A percentile compares a stretch with the other conserved stretches of the same genome.
phyloP scores from a whole-genome alignment of 768 basidiomycete species.

The Tephrocybe sp. region DNA sequence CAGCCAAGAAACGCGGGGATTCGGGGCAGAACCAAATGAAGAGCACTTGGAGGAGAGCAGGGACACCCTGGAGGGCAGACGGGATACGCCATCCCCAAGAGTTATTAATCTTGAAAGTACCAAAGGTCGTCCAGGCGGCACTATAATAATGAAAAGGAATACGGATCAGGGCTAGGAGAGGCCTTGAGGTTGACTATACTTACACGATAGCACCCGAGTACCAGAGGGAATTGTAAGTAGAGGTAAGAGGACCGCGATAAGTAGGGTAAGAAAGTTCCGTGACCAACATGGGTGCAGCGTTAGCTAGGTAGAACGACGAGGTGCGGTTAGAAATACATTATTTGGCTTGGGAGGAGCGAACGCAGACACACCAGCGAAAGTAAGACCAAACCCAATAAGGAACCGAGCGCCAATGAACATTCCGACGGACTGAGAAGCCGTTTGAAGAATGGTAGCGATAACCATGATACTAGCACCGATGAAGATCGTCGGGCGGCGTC shows the following conservation, averaged over 20 bases:
- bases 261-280: slow-evolving; percentile 73
- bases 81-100: slow-evolving; percentile 75
- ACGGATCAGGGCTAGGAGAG: too few relatives aligned
- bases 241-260: slow-evolving; percentile 50
- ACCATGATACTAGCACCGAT: slow-evolving; percentile 57
- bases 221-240: too few relatives aligned
- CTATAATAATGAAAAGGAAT: too few relatives aligned
- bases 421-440: too few relatives aligned
- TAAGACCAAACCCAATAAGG: slow-evolving; percentile 4
- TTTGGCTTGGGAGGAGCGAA: slow-evolving; percentile 55
- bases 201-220: too few relatives aligned
- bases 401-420: too few relatives aligned
- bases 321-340: slow-evolving; percentile 61
- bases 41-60: slow-evolving; percentile 55
- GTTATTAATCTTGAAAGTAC: slow-evolving; percentile 59
- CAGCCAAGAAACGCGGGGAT: too few relatives aligned
- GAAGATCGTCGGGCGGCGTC: slow-evolving; percentile 35
- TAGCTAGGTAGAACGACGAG: slow-evolving; percentile 42
- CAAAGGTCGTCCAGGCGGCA: slow-evolving; percentile 42
- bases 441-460: slow-evolving; percentile 41
- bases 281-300: slow-evolving; percentile 71
- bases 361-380: slow-evolving; percentile 65
- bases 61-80: slow-evolving; percentile 59
- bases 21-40: slow-evolving; percentile 49
- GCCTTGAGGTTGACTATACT: too few relatives aligned